Evolutionary conservation across 2,329 filamentous ascomycete species (phyloP).

Genomic region (Sordariomycetes sp.): DNA sequence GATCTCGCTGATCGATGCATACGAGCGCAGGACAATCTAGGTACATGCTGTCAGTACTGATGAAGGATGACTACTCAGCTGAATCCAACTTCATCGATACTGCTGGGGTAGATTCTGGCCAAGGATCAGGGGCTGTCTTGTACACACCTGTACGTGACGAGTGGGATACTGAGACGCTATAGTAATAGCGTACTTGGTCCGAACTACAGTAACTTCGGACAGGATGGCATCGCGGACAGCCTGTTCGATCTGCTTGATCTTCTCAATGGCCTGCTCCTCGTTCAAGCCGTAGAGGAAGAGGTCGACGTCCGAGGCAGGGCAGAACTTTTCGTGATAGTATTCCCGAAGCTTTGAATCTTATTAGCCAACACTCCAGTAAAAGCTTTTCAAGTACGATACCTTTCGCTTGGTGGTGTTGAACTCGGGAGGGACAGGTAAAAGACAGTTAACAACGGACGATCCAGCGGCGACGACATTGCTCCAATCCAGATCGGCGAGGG

Average conservation of each 20-base stretch:
- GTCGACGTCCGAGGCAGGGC: conserved; percentile 76
- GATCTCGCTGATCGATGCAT: conserved; percentile 74
- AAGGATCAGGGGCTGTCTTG: not conserved
- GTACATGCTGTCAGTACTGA: conserved; percentile 5
- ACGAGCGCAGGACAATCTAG: conserved; percentile 71
- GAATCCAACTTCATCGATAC: not conserved
- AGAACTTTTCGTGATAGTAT: conserved; percentile 73
- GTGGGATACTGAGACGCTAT: conserved; percentile 76
- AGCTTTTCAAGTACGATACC: too few species aligned
- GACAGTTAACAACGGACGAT: conserved; percentile 66
- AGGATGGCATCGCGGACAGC: conserved; percentile 65
- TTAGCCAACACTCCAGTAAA: too few species aligned
- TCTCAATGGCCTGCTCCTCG: conserved; percentile 65
- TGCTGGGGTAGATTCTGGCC: not conserved
- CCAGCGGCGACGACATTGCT: conserved; percentile 71
- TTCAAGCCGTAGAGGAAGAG: conserved; percentile 72
- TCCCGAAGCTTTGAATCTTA: conserved; percentile 30
- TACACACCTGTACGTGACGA: conserved; percentile 54
- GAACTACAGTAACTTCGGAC: conserved; percentile 70
- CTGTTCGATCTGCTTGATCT: conserved; percentile 71
- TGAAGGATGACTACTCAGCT: not conserved
- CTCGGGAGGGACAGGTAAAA: conserved; percentile 55
- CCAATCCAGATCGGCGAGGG: conserved; percentile 67
- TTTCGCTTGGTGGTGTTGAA: conserved; percentile 48
- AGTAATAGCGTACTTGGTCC: conserved; percentile 79